Evolutionary conservation across 768 basidiomycete genomes (phyloP), one percentile per base, ranked within the genome.

Genomic region (Calocybe indica): DNA sequence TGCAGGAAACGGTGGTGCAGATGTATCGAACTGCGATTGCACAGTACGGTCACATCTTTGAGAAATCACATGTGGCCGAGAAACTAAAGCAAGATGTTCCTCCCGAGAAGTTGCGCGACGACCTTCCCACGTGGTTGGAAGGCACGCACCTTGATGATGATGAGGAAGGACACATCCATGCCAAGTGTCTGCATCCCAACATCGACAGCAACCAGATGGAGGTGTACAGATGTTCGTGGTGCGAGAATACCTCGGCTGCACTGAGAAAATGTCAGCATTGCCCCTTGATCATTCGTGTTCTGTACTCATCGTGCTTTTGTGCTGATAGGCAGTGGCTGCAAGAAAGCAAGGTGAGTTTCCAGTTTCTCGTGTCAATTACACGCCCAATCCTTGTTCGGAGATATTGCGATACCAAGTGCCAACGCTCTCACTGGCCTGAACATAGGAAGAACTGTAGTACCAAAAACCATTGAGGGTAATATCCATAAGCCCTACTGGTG

Each of bases 191-290:
- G 11, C 71, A 74, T 44, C 70, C 74, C 7, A 72, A 68, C 53
- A 66, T 80, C 53, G 75, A 69, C 48, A 58, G 62, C 13, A 78
- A 80, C 41, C 63, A 65, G n/a, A 74, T 81, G 7, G 69, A 62
- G 33, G 61, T 86, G 36, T 83, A 80, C 60, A 64, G 72, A 15
- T 86, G 84, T 55, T 80, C 81, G 22, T 80, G 75, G 71, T 85
- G 83, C 51, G 69, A 74, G 6, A 84, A 83, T 49, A 81, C 82
- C 5, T 83, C 78, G 42, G 80, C 78, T 0, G 69, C 69, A 6
- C 58, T 82, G 39, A 69, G 70, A 52, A 82, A 77, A 58, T 82
- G 80, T 58, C n/a, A 10, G 56, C 22, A 22, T 22, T 4, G 22
- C 22, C 22, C 22, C 22, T 22, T 22, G 22, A 22, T 22, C 22